phyloP scores from a whole-genome alignment of 1,284 basidiomycete genomes.

The Apiotrichum akiyoshidainum region DNA sequence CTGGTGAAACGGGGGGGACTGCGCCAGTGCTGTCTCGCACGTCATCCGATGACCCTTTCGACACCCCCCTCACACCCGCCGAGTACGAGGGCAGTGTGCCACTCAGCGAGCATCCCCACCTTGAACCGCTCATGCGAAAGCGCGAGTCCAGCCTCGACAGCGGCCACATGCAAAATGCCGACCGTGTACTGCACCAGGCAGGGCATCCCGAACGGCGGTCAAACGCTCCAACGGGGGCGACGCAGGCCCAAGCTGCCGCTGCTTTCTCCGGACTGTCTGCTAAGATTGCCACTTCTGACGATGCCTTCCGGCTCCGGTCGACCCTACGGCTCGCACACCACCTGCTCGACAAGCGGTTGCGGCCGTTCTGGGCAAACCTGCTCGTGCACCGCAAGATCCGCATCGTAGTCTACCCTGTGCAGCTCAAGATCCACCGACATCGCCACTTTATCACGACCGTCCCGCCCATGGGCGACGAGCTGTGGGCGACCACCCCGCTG shows the following conservation, averaged over 20 bases:
- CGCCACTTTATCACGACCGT: no score
- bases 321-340: neutral
- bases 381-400: neutral
- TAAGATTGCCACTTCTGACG: neutral
- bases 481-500: no score
- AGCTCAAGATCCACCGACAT: no score
- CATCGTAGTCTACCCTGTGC: neutral
- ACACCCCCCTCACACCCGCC: no score
- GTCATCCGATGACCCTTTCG: no score
- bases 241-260: neutral
- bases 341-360: neutral
- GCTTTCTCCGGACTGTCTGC: neutral
- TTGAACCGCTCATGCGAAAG: no score
- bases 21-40: no score
- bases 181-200: neutral
- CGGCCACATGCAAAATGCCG: neutral
- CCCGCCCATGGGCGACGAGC: no score
- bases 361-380: neutral
- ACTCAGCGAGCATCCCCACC: no score
- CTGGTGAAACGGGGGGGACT: neutral
- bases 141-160: no score
- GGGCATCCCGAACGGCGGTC: neutral
- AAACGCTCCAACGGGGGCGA: neutral
- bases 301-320: no score
- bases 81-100: no score